These are phyloP conservation scores for Phoma sp. DNA, from an alignment of 2,329 filamentous ascomycete genomes.

Conservation along the genomic window DNA sequence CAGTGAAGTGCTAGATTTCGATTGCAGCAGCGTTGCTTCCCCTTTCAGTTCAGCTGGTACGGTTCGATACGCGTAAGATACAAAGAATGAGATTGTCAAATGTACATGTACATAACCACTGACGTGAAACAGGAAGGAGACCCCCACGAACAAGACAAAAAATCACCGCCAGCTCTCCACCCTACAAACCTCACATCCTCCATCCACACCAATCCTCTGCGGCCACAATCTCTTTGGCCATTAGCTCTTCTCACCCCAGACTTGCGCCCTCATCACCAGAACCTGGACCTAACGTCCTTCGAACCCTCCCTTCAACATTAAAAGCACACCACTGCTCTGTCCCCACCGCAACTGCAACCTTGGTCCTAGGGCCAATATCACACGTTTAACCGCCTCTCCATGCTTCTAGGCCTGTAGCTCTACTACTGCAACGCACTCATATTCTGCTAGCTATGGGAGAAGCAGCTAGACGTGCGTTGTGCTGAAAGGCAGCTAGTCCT, in stretches of 20 bases:
- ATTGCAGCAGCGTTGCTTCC: too few relatives aligned
- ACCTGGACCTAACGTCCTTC: slow-evolving; percentile 35
- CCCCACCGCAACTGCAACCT: slow-evolving; percentile 28
- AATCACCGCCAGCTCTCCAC: slow-evolving; percentile 27
- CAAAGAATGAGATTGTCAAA: not conserved
- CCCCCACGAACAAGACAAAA: not conserved
- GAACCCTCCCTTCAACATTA: slow-evolving; percentile 24
- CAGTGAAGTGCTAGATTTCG: not conserved
- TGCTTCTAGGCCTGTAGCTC: slow-evolving; percentile 12
- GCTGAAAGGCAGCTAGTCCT: slow-evolving; percentile 31
- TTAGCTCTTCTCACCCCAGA: slow-evolving; percentile 18
- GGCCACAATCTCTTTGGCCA: slow-evolving; percentile 30
- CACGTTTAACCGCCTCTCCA: slow-evolving; percentile 27
- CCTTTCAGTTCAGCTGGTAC: not conserved
- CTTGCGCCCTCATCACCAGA: slow-evolving; percentile 5
- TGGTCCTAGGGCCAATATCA: slow-evolving; percentile 26
- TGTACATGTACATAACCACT: not conserved
- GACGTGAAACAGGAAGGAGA: too few relatives aligned
- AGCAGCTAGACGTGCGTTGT: slow-evolving; percentile 34
- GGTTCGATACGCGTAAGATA: not conserved
- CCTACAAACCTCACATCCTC: slow-evolving; percentile 33
- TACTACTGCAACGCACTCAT: slow-evolving; percentile 12
- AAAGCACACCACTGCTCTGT: slow-evolving; percentile 37
- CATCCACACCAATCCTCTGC: slow-evolving; percentile 41
- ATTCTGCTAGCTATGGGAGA: slow-evolving; percentile 19